Conservation (phyloP, 371 early-diverging fungal genomes). For the Apophysomyces trapeziformis region DNA sequence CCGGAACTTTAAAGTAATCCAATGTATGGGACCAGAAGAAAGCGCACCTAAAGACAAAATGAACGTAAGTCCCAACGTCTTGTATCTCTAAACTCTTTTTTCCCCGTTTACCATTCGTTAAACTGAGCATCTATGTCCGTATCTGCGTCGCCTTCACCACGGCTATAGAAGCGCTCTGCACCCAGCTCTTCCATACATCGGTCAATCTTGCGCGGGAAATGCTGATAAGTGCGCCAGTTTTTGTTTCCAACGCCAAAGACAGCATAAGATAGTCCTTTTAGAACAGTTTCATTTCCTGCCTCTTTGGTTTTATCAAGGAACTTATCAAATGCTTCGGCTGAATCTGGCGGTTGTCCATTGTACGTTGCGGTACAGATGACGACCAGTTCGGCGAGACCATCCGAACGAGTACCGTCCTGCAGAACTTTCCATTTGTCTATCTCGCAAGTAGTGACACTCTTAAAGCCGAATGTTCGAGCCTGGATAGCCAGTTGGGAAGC, state of each 20-base stretch:
- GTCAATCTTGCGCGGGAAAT: constrained; percentile 54
- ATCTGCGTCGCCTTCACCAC: constrained; percentile 60
- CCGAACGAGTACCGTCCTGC: constrained; percentile 32
- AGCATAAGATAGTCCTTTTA: constrained; percentile 44
- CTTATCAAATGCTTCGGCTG: constrained; percentile 55
- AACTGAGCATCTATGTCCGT: constrained; percentile 56
- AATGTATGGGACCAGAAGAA: constrained; percentile 49
- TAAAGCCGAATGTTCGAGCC: constrained; percentile 54
- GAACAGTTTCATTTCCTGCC: constrained; percentile 22
- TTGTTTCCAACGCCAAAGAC: constrained; percentile 65
- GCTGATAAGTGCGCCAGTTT: constrained; percentile 65
- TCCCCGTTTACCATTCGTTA: constrained; percentile 38
- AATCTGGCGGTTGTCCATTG: constrained; percentile 64
- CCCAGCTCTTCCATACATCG: constrained; percentile 46
- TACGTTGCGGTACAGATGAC: constrained; percentile 57
- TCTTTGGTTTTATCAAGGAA: constrained; percentile 39
- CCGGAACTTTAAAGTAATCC: constrained; percentile 35
- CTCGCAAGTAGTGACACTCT: constrained; percentile 26
- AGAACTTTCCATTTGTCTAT: constrained; percentile 58
- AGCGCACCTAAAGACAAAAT: constrained; percentile 29
- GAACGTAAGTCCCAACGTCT: neutral
- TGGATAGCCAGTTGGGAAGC: constrained; percentile 47
- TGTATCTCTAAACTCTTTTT: no score
- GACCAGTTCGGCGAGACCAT: constrained; percentile 46
- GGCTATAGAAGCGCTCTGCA: constrained; percentile 45